Evolutionary conservation across 495 filamentous ascomycete species (phyloP).

Genomic region (Hyphodiscus hymeniophilus): DNA sequence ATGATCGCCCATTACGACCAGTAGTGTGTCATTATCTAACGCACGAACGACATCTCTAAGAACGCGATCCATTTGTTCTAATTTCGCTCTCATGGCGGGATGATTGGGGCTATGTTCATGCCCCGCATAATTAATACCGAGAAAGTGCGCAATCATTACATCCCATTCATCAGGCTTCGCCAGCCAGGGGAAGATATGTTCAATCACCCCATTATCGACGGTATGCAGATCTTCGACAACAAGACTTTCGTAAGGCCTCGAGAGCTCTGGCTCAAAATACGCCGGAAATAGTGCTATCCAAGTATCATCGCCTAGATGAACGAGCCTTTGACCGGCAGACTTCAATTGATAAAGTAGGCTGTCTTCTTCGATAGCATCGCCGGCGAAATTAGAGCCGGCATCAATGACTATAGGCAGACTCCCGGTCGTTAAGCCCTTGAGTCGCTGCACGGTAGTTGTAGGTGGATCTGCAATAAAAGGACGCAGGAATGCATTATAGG

Average conservation of each 20-base stretch:
- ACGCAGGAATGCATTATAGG: constrained; percentile 76
- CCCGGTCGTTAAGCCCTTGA: constrained; percentile 95
- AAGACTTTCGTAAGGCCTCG: constrained; percentile 85
- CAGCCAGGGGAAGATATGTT: constrained; percentile 82
- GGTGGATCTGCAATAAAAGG: constrained; percentile 98
- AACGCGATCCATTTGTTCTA: constrained; percentile 83
- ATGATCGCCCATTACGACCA: constrained; percentile 97
- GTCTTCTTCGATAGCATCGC: constrained; percentile 95
- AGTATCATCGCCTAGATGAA: constrained; percentile 93
- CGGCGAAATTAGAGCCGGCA: constrained; percentile 88
- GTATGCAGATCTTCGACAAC: constrained; percentile 98
- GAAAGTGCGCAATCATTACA: constrained; percentile 82
- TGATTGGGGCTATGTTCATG: constrained; percentile 95
- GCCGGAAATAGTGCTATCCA: constrained; percentile 90
- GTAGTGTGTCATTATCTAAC: constrained; percentile 75
- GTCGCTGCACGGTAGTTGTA: constrained; percentile 80
- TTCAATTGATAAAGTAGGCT: constrained; percentile 81
- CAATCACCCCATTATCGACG: constrained; percentile 87
- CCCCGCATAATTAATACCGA: constrained; percentile 95
- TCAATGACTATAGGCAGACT: constrained; percentile 93
- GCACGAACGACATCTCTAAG: constrained; percentile 60
- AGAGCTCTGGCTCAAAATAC: constrained; percentile 80
- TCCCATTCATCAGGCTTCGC: constrained; percentile 66
- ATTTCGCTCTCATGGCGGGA: constrained; percentile 79
- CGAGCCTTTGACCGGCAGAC: constrained; percentile 71